Evolutionary conservation across 345 rosid species (phyloP), one percentile per base, ranked within the genome.

Genomic region (Melastoma malabathricum): DNA sequence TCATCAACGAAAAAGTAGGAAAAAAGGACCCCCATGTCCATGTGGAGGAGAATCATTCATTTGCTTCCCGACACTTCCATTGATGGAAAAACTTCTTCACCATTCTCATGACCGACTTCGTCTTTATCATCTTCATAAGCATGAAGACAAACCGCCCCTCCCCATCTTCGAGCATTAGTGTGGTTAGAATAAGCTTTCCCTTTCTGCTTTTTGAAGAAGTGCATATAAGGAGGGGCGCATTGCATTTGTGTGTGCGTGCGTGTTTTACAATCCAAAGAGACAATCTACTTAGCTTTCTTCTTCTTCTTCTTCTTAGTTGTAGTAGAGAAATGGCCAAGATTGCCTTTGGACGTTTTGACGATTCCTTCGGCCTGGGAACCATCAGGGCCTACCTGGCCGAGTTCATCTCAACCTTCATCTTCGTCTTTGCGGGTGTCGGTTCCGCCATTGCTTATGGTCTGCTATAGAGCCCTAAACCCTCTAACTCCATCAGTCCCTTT

Each of bases 401-500:
- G 74, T 86, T 89, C 56, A 89, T 89, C 73, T 89, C 95, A 17
- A 89, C 97, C 54, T 64, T 89, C 68, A 75, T 89, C 81, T 89
- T 89, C 52, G 96, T 87, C 63, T 87, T 87, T 51, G 94, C 94
- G 27, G 96, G 96, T 10, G 96, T 87, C 65, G 95, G 97, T 49
- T 89, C 95, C 10, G 93, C 89, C 77, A 83, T 89, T 8, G 95
- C 95, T 63, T 89, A 74, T 52, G 74, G 97, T 89, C 54, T 17
- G 25, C n/a, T 29, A n/a, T 43, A 23, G 13, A 16, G 18, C 12
- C 44, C 39, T 15, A 31, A 31, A 48, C 31, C 7, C 43, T 5
- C 5, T 10, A 27, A 18, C 18, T 52, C 9, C 50, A 27, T 29
- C 38, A 29, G 38, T 29, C 38, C 38, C 38, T 23, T 12, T 29